These are phyloP conservation scores for Fusarium tanahbumbuense DNA, from an alignment of 2,329 filamentous ascomycete species.

Conservation along the genomic window DNA sequence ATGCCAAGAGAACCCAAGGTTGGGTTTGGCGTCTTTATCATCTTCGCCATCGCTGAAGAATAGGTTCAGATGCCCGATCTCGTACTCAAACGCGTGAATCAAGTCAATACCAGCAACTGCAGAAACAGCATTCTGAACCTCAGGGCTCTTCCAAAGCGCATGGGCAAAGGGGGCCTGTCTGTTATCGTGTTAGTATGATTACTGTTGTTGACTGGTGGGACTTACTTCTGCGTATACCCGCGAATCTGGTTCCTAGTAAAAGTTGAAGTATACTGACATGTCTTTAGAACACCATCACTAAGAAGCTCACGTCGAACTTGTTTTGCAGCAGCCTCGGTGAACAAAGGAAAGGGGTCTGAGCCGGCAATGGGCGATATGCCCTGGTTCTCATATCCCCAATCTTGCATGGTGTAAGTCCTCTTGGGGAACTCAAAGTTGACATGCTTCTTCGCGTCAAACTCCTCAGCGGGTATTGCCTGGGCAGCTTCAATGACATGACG, in stretches of 20 bases:
- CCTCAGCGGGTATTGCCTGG: background rate
- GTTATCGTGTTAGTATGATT: background rate
- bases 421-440: constrained; percentile 63
- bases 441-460: constrained; percentile 62
- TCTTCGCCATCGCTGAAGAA: constrained; percentile 58
- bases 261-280: background rate
- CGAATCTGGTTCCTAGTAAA: background rate
- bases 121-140: constrained; percentile 61
- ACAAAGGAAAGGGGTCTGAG: background rate
- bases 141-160: constrained; percentile 57
- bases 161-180: constrained; percentile 62
- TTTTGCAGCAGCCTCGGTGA: background rate
- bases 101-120: constrained; percentile 66
- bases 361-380: constrained; percentile 73
- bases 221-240: background rate
- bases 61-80: constrained; percentile 68
- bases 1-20: background rate
- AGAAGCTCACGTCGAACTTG: background rate
- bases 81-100: constrained; percentile 64
- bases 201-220: background rate
- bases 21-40: background rate
- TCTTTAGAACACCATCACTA: background rate
- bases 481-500: background rate
- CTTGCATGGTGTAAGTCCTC: constrained; percentile 69
- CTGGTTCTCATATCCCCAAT: constrained; percentile 66